Conservation (phyloP, 371 early-diverging fungal genomes). For the Fennellomyces sp. region DNA sequence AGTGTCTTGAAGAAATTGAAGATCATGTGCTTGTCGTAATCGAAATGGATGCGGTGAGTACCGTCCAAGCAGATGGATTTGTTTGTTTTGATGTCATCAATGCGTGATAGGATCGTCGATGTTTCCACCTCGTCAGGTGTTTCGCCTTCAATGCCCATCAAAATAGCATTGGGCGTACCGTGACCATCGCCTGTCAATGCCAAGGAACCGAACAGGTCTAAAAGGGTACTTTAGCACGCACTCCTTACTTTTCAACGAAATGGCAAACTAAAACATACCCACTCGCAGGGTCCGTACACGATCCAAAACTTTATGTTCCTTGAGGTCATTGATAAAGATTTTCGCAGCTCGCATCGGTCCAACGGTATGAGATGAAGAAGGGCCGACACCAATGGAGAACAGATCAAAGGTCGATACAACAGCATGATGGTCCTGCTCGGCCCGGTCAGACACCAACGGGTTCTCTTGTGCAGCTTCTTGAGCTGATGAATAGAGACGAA, state of each 20-base stretch:
- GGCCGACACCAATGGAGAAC: conserved; percentile 95
- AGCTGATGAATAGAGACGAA: conserved; percentile 13
- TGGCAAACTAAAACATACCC: conserved; percentile 30
- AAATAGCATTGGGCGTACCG: conserved; percentile 89
- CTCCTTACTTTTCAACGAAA: not conserved
- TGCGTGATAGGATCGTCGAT: conserved; percentile 72
- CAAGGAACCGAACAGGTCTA: conserved; percentile 91
- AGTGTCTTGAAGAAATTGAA: conserved; percentile 87
- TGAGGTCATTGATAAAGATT: conserved; percentile 88
- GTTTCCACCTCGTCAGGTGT: conserved; percentile 90
- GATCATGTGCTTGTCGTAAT: conserved; percentile 80
- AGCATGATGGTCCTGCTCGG: conserved; percentile 67
- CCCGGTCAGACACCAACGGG: not conserved
- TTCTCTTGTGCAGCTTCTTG: not conserved
- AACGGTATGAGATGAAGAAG: conserved; percentile 90
- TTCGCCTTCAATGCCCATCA: conserved; percentile 94
- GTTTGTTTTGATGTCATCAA: conserved; percentile 72
- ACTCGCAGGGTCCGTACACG: conserved; percentile 75
- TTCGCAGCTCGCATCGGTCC: conserved; percentile 97
- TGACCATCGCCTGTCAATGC: conserved; percentile 96
- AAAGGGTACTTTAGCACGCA: not conserved
- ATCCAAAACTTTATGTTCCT: conserved; percentile 71
- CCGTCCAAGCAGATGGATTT: conserved; percentile 77
- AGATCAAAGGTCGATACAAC: conserved; percentile 95
- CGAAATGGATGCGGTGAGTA: conserved; percentile 77